Evolutionary conservation across 805 yeast species (phyloP).

Genomic region (Saturnispora serradocipensis): DNA sequence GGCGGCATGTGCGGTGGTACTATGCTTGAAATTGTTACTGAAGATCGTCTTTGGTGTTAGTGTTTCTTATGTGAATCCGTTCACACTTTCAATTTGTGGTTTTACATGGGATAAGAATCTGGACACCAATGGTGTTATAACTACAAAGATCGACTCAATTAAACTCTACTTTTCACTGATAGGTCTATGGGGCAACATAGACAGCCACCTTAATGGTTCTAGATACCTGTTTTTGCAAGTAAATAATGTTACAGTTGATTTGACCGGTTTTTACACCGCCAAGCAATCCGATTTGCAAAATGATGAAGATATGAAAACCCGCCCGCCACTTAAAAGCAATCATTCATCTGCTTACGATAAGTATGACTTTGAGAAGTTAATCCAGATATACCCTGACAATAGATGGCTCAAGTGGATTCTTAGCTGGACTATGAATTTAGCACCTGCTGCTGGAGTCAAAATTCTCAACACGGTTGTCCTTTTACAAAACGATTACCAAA

Average conservation of each 20-base stretch:
- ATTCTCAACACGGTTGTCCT: conserved; percentile 12
- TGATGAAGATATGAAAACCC: not conserved
- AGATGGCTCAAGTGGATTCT: conserved; percentile 9
- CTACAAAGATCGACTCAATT: not conserved
- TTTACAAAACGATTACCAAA: not conserved
- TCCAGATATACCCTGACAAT: conserved; percentile 15
- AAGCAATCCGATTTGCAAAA: not conserved
- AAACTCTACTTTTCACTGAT: conserved; percentile 7
- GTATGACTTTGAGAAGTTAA: conserved; percentile 15
- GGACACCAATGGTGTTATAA: not conserved
- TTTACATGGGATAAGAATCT: not conserved
- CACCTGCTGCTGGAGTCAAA: conserved; percentile 19
- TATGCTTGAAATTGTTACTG: not conserved
- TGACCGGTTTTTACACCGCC: not conserved
- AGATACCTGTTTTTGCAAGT: conserved; percentile 1
- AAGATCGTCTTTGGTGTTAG: not conserved
- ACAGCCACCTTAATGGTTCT: not conserved
- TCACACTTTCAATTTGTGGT: conserved; percentile 4
- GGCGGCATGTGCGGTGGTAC: not conserved
- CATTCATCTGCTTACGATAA: not conserved
- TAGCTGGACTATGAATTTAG: conserved; percentile 11
- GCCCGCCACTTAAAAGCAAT: not conserved
- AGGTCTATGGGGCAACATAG: not conserved
- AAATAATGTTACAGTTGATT: not conserved
- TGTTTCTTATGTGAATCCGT: conserved; percentile 6